Base-by-base conservation (phyloP, 306 rosid genomes). In the Albizia julibrissin region DNA sequence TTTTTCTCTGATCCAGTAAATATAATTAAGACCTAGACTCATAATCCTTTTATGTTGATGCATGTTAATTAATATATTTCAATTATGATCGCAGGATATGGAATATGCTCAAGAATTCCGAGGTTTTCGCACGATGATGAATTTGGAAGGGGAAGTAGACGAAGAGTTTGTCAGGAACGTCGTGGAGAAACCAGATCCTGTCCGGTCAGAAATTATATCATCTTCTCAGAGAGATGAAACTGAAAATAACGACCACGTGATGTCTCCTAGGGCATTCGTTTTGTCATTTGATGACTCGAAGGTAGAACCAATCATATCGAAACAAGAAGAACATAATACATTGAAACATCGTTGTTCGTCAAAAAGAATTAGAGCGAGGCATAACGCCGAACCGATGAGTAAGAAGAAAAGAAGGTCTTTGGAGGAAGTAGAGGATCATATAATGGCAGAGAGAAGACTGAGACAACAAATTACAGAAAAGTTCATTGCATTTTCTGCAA, bases 401-500 rank as follows among this genome's bases (percentile, higher is more conserved):
- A 85, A 34, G 42, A 81, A 61, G 39, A 61, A 10, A 3, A 81
- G 85, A 27, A 85, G 37, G 18, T 59, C 19, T 59, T 77, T 83
- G n/a, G 77, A 86, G 54, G 54, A 16, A 50, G n/a, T 50, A 0
- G 12, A 65, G 8, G 82, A 85, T 66, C 88, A 85, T 49, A 73
- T 81, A 0, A 34, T 81, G 61, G 83, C 88, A 1, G 88, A 85
- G 62, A 85, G 88, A 22, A 85, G 49, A 58, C 56, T 83, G 50
- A 85, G 88, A 44, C 80, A 65, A 31, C 68, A 77, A 15, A 40
- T 85, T 4, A 44, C 85, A 0, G 43, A 77, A 15, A 85, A 29
- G 62, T 85, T 85, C 69, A 85, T 85, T 16, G 88, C 83, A 0
- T 83, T 85, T 74, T 85, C 88, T 2, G 85, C 85, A 10, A 81